Conservation (phyloP, 2,329 filamentous ascomycete genomes). For the Geosmithia putterillii region DNA sequence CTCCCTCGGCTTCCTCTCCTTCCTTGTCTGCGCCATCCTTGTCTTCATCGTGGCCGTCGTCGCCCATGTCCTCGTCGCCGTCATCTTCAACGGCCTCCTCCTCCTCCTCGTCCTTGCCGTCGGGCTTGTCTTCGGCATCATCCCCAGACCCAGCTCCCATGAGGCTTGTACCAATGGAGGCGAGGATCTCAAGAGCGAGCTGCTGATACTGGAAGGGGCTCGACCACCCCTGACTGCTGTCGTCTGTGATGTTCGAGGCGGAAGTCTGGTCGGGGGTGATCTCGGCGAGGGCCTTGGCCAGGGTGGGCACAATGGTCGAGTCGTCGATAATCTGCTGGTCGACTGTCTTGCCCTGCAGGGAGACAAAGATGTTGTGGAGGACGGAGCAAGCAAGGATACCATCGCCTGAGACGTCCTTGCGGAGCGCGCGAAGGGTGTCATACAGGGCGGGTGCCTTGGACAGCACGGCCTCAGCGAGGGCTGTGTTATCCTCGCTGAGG, state of each 20-base stretch:
- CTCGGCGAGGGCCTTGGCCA: constrained; percentile 16
- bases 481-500: constrained; percentile 46
- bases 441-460: constrained; percentile 34
- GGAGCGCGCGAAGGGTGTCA: constrained; percentile 34
- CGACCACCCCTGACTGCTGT: constrained; percentile 17
- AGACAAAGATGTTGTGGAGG: constrained; percentile 49
- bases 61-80: constrained; percentile 18
- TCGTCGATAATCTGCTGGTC: constrained; percentile 17
- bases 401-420: constrained; percentile 31
- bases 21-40: constrained; percentile 19
- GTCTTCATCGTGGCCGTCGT: constrained; percentile 21
- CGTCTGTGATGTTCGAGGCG: constrained; percentile 11
- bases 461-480: constrained; percentile 39
- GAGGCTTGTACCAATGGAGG: constrained; percentile 50
- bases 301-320: constrained; percentile 20
- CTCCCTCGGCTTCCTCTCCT: constrained; percentile 22
- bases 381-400: constrained; percentile 47
- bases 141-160: constrained; percentile 32
- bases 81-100: constrained; percentile 26
- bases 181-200: constrained; percentile 48
- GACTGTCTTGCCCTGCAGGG: constrained; percentile 11
- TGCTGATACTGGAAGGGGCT: constrained; percentile 33
- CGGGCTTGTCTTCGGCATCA: constrained; percentile 4
- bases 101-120: constrained; percentile 21
- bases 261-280: constrained; percentile 10